These are phyloP conservation scores for Thelephora ganbajun DNA, from an alignment of 768 basidiomycete genomes.

Conservation along the genomic window DNA sequence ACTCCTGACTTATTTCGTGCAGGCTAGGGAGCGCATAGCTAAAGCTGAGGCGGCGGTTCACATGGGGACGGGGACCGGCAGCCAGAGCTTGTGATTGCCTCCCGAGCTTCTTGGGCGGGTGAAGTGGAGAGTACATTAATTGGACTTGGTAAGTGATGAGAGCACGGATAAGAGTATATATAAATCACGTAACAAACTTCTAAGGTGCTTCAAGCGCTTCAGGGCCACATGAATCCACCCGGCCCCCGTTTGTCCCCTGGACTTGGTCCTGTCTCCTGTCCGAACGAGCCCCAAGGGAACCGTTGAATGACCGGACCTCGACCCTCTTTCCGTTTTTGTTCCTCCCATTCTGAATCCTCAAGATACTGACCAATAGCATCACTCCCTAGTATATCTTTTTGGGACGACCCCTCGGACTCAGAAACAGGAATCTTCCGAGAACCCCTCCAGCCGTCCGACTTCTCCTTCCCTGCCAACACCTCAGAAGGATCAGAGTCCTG, in stretches of 20 bases:
- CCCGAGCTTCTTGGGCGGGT: background rate
- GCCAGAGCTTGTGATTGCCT: conserved; percentile 12
- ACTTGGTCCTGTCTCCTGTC: background rate
- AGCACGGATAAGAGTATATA: no score
- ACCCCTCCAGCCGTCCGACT: conserved; percentile 9
- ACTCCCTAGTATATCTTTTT: conserved; percentile 21
- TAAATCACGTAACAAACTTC: no score
- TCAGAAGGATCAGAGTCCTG: conserved; percentile 10
- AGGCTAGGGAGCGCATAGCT: conserved; percentile 17
- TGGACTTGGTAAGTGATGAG: no score
- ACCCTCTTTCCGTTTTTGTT: conserved; percentile 19
- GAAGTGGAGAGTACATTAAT: no score
- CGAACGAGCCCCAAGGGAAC: conserved; percentile 8
- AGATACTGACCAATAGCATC: conserved; percentile 46
- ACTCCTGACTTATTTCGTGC: no score
- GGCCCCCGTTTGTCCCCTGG: background rate
- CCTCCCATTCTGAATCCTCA: conserved; percentile 62
- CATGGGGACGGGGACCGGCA: conserved; percentile 5
- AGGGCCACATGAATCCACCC: background rate
- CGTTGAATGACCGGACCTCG: conserved; percentile 11
- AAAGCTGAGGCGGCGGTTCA: background rate
- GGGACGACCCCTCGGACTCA: background rate
- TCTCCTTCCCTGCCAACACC: background rate
- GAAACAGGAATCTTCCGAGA: conserved; percentile 6
- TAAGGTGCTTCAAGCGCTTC: background rate